phyloP scores from a whole-genome alignment of 2,329 filamentous ascomycete species.

The Colletotrichum tabaci region DNA sequence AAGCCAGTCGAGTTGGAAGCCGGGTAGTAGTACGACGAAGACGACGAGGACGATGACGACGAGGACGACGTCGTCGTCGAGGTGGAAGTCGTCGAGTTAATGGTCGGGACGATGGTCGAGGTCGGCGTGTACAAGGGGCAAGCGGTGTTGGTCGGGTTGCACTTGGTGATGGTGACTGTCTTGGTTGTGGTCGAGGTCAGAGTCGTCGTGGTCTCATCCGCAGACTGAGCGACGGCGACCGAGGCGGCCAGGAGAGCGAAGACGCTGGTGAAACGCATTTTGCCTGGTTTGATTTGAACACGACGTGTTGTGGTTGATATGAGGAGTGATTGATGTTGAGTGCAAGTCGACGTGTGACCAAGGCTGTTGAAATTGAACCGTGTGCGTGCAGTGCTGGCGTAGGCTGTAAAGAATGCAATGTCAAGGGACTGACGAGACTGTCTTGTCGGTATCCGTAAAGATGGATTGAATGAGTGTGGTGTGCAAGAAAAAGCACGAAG shows the following conservation, averaged over 20 bases:
- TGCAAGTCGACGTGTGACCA: constrained; percentile 29
- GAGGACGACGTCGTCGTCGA: constrained; percentile 17
- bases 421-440: constrained; percentile 34
- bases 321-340: constrained; percentile 21
- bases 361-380: constrained; percentile 11
- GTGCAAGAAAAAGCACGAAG: constrained; percentile 38
- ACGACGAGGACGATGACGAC: constrained; percentile 29
- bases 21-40: constrained; percentile 48
- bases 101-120: constrained; percentile 46
- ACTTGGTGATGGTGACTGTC: constrained; percentile 63
- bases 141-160: constrained; percentile 60
- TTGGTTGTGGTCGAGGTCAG: constrained; percentile 61
- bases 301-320: neutral
- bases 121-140: constrained; percentile 56
- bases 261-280: constrained; percentile 63
- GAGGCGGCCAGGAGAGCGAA: constrained; percentile 59
- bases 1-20: constrained; percentile 53
- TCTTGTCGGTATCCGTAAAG: constrained; percentile 33
- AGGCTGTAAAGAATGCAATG: constrained; percentile 26
- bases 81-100: constrained; percentile 46
- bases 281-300: constrained; percentile 47
- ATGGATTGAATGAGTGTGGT: constrained; percentile 28
- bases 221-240: constrained; percentile 53
- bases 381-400: constrained; percentile 13
- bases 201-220: constrained; percentile 54